Conservation (phyloP, 73 alveolate species). For the Paramecium bursaria region DNA sequence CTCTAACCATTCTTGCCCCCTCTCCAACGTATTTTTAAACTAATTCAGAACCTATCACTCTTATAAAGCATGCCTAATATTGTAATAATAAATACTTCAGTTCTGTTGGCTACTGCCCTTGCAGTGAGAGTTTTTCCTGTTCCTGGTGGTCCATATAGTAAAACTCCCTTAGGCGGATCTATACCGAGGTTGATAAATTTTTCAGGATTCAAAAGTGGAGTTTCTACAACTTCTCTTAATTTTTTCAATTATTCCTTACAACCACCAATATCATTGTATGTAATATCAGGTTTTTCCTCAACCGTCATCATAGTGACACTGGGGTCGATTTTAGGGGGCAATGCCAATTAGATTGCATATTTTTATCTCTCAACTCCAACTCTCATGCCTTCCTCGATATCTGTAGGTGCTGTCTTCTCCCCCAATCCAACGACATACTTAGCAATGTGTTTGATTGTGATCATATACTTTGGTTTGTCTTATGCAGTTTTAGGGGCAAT, state of each 20-base stretch:
- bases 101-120: constrained; percentile 99
- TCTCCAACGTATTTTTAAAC: constrained; percentile 99
- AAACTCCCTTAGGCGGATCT: constrained; percentile 81
- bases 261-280: constrained; percentile 99
- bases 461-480: constrained; percentile 91
- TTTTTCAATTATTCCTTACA: constrained; percentile 91
- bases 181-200: constrained; percentile 75
- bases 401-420: constrained; percentile 99
- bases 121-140: constrained; percentile 99
- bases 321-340: constrained; percentile 99
- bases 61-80: constrained; percentile 93
- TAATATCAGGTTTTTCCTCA: constrained; percentile 99
- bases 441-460: constrained; percentile 97
- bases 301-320: constrained; percentile 99
- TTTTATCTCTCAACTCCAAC: constrained; percentile 97
- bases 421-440: constrained; percentile 98
- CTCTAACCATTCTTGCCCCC: constrained; percentile 99
- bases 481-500: constrained; percentile 17
- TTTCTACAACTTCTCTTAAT: constrained; percentile 94
- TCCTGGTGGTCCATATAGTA: constrained; percentile 99
- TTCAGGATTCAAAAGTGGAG: constrained; percentile 97
- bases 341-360: constrained; percentile 94
- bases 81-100: constrained; percentile 47
- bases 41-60: constrained; percentile 99
- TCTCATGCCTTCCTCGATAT: constrained; percentile 99